Evolutionary conservation across 768 basidiomycete species (phyloP), one percentile per base, ranked within the genome.

Genomic region (Leucocoprinus leucothites): DNA sequence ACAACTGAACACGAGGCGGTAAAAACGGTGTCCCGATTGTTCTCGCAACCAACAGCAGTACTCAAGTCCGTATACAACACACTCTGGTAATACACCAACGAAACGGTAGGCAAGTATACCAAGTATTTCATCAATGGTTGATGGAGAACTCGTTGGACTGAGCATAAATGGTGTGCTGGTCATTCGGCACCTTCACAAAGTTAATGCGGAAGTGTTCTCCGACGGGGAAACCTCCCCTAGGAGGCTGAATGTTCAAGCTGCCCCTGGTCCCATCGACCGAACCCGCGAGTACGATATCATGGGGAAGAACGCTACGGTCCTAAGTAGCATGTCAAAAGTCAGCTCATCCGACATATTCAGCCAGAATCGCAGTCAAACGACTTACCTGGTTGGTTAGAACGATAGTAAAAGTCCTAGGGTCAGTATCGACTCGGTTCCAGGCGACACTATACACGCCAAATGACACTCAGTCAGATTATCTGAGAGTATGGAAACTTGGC

Each of bases 371-470:
- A 24, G 24, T 8, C 35, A 9, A 41, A 26, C 21, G 34, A 13
- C 34, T 16, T 56, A 56, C 54, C 41, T 56, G 54, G 36, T 56
- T 56, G 36, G 54, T 56, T n/a, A 56, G 55, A 24, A 56, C 34
- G 34, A 56, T 43, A 38, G 55, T 40, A 40, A 56, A 56, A 1
- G 11, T 7, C 22, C 18, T n/a, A 22, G 55, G 18, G 19, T 56
- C 55, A 24, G 55, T 56, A 9, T 50, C 35, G 11, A 56, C 55
- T 5, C 48, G 48, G 2, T 22, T n/a, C 55, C 55, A 56, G 3
- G 28, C 49, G 28, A 16, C 55, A 44, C 5, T 16, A 28, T 11
- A 8, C 19, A 19, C 2, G 25, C n/a, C 31, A 31, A 11, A 31
- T 11, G 31, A 31, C 31, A 31, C n/a, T n/a, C n/a, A n/a, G n/a